Evolutionary conservation across 352 stramenopile species (phyloP).

Genomic region (Bremia lactucae): DNA sequence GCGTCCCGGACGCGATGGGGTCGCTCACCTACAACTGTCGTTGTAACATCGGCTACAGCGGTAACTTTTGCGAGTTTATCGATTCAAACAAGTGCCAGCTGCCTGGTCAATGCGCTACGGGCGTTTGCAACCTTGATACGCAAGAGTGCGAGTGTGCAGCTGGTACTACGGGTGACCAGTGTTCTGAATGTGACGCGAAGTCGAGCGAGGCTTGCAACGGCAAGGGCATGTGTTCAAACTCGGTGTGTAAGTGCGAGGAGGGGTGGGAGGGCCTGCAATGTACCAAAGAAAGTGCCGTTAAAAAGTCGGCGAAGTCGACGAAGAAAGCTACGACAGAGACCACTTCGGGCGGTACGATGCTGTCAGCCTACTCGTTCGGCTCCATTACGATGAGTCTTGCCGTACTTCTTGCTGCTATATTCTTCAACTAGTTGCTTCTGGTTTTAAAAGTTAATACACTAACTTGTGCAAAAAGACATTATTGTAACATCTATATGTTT

Average conservation of each 20-base stretch:
- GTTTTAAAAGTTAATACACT: constrained; percentile 18
- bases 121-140: constrained; percentile 58
- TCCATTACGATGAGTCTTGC: constrained; percentile 18
- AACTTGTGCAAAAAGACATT: constrained; percentile 4
- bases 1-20: constrained; percentile 25
- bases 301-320: constrained; percentile 21
- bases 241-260: constrained; percentile 41
- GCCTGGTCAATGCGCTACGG: constrained; percentile 53
- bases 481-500: neutral
- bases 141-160: constrained; percentile 49
- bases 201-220: constrained; percentile 46
- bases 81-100: constrained; percentile 68
- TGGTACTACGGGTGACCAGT: constrained; percentile 60
- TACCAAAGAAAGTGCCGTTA: constrained; percentile 36
- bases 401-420: constrained; percentile 16
- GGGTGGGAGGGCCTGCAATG: constrained; percentile 60
- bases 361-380: constrained; percentile 8
- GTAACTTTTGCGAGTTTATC: constrained; percentile 40
- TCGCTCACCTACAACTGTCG: constrained; percentile 50
- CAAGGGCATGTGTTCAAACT: constrained; percentile 46
- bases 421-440: constrained; percentile 22
- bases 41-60: constrained; percentile 69
- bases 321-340: constrained; percentile 9
- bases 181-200: constrained; percentile 53
- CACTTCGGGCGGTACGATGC: constrained; percentile 11